Evolutionary conservation across 2,329 filamentous ascomycete genomes (phyloP).

Genomic region (Neofusicoccum kwambonambiense): DNA sequence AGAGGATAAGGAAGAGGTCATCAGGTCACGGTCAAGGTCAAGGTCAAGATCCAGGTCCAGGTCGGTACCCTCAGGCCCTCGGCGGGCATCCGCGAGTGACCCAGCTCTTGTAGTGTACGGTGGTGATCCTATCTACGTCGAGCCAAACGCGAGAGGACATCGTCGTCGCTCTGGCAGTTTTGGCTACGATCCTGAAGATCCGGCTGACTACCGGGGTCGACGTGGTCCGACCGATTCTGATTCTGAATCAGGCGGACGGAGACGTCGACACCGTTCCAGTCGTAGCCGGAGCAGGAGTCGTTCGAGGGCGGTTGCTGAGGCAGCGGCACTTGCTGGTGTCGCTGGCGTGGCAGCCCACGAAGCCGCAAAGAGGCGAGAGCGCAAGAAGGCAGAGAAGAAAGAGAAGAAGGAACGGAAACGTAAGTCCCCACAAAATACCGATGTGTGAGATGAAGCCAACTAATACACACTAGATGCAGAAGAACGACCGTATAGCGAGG

Average conservation of each 20-base stretch:
- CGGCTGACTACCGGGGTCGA: slow-evolving; percentile 42
- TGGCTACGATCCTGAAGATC: slow-evolving; percentile 38
- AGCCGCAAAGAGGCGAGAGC: slow-evolving; percentile 55
- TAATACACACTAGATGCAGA: slow-evolving; percentile 20
- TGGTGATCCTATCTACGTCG: slow-evolving; percentile 60
- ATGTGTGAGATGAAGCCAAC: background rate
- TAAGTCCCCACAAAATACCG: slow-evolving; percentile 37
- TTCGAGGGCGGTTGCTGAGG: slow-evolving; percentile 52
- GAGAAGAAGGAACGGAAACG: slow-evolving; percentile 52
- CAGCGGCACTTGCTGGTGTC: slow-evolving; percentile 57
- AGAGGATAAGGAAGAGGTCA: slow-evolving; percentile 47
- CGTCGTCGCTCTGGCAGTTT: slow-evolving; percentile 31
- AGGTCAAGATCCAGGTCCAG: slow-evolving; percentile 45
- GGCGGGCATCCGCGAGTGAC: slow-evolving; percentile 46
- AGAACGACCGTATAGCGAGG: slow-evolving; percentile 16
- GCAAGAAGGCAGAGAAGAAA: slow-evolving; percentile 54
- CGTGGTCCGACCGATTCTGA: slow-evolving; percentile 44
- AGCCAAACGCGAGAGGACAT: slow-evolving; percentile 48
- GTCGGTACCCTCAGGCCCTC: slow-evolving; percentile 45
- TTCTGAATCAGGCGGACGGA: slow-evolving; percentile 21
- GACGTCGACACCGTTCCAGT: slow-evolving; percentile 33
- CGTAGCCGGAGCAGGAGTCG: slow-evolving; percentile 48
- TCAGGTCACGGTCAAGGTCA: slow-evolving; percentile 30
- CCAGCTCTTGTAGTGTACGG: slow-evolving; percentile 63
- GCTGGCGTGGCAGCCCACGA: slow-evolving; percentile 59